phyloP scores from a whole-genome alignment of 768 basidiomycete species.

The Gloeophyllum trabeum region DNA sequence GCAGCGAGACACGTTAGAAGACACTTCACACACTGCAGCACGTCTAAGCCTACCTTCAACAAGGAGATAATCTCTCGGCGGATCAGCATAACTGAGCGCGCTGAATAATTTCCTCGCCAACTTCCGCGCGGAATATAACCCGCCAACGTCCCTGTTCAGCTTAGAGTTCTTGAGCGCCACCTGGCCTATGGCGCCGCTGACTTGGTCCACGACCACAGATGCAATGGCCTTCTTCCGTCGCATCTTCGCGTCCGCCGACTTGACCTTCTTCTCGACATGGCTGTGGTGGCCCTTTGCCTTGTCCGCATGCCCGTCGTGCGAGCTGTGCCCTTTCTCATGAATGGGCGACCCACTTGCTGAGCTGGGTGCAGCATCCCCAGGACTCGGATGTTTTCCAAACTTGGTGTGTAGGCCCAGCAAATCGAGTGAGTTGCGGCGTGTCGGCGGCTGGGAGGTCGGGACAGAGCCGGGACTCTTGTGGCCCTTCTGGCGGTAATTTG shows the following conservation, averaged over 20 bases:
- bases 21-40: not conserved
- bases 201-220: conserved; percentile 60
- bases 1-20: conserved; percentile 1
- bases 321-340: conserved; percentile 11
- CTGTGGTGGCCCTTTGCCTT: conserved; percentile 13
- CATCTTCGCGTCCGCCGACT: conserved; percentile 7
- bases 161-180: conserved; percentile 58
- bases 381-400: not conserved
- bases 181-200: conserved; percentile 58
- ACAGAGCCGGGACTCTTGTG: conserved; percentile 19
- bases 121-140: conserved; percentile 50
- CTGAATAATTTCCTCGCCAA: conserved; percentile 62
- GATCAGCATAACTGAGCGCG: conserved; percentile 45
- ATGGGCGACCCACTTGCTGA: not conserved
- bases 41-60: conserved; percentile 53
- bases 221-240: conserved; percentile 36
- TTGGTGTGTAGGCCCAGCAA: not conserved
- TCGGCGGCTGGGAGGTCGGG: too few species aligned
- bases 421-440: too few species aligned
- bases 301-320: conserved; percentile 25
- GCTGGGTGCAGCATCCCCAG: not conserved
- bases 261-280: conserved; percentile 23
- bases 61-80: conserved; percentile 47
- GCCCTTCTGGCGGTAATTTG: conserved; percentile 27
- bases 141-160: conserved; percentile 41